Percentiles rank a stretch among this genome's conserved stretches.
phyloP scores from a whole-genome alignment of 1,284 basidiomycete species.

The Mycosarcoma maydis region DNA sequence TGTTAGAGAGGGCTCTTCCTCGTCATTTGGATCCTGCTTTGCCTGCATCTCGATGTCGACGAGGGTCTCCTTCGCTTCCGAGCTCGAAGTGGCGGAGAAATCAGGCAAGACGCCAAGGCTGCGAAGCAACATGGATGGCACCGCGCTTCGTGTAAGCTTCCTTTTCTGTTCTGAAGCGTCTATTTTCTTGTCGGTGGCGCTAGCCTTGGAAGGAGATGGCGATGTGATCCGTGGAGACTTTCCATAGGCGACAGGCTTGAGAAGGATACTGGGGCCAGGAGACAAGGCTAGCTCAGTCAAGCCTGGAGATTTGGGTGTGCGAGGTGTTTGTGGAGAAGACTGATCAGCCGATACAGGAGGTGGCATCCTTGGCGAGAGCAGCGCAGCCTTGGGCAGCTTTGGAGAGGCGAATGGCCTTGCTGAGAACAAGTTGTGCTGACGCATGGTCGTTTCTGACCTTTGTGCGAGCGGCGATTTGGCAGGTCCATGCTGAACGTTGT shows the following conservation, averaged over 20 bases:
- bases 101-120: constrained; percentile 43
- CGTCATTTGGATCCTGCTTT: constrained; percentile 9
- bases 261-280: constrained; percentile 42
- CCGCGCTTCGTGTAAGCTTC: constrained; percentile 35
- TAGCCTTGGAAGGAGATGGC: constrained; percentile 14
- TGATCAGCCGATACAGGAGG: constrained; percentile 14
- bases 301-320: constrained; percentile 34
- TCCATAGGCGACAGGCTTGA: constrained; percentile 37
- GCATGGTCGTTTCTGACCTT: constrained; percentile 21
- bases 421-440: constrained; percentile 18
- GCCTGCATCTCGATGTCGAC: constrained; percentile 2
- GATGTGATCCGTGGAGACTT: constrained; percentile 28
- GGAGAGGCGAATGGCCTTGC: constrained; percentile 19
- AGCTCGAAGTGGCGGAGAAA: constrained; percentile 12
- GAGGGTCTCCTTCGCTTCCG: constrained; percentile 10
- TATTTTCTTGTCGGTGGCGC: constrained; percentile 6
- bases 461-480: constrained; percentile 31
- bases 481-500: constrained; percentile 23
- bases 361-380: constrained; percentile 40
- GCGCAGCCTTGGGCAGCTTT: constrained; percentile 32
- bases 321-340: constrained; percentile 12
- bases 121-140: constrained; percentile 47
- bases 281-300: constrained; percentile 44
- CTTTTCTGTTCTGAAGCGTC: constrained; percentile 24
- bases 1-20: constrained; percentile 39